Percentiles rank a stretch among this genome's conserved stretches.
Evolutionary conservation across 2,329 filamentous ascomycete genomes (phyloP).

Genomic region (Aspergillus ochraceus): DNA sequence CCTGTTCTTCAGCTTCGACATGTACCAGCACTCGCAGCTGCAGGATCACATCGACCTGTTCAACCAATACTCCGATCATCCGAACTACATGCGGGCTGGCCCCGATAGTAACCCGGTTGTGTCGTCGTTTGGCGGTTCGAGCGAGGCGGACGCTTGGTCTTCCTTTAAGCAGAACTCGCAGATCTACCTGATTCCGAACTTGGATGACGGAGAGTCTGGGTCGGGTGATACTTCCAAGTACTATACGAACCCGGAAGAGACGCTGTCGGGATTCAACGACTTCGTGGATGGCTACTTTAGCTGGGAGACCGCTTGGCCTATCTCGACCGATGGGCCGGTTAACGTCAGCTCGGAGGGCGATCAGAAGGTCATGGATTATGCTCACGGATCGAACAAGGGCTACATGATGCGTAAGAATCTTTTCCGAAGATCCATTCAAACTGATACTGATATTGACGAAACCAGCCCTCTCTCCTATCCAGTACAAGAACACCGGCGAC

Average conservation of each 20-base stretch:
- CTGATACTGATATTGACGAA: background rate
- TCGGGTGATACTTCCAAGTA: constrained; percentile 2
- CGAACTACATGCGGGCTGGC: background rate
- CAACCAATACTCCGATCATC: background rate
- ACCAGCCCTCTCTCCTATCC: constrained; percentile 32
- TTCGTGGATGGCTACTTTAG: constrained; percentile 38
- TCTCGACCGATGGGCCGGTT: constrained; percentile 17
- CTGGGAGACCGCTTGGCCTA: constrained; percentile 40
- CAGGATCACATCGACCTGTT: background rate
- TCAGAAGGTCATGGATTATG: constrained; percentile 27
- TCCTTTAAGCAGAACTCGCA: background rate
- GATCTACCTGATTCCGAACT: background rate
- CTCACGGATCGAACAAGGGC: constrained; percentile 30
- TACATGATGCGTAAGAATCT: constrained; percentile 39
- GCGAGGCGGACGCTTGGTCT: background rate
- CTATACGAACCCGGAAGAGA: constrained; percentile 6
- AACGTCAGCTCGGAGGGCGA: constrained; percentile 32
- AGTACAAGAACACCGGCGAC: constrained; percentile 36
- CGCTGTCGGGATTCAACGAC: constrained; percentile 21
- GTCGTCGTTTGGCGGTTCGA: background rate
- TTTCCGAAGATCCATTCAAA: background rate
- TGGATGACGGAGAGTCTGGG: constrained; percentile 3
- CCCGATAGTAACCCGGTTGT: background rate
- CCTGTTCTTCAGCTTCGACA: constrained; percentile 42
- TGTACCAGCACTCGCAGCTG: constrained; percentile 10